Percentiles rank a stretch among this genome's conserved stretches.
These are phyloP conservation scores for Komagataella ulmi DNA, from an alignment of 805 yeast genomes.

Conservation along the genomic window DNA sequence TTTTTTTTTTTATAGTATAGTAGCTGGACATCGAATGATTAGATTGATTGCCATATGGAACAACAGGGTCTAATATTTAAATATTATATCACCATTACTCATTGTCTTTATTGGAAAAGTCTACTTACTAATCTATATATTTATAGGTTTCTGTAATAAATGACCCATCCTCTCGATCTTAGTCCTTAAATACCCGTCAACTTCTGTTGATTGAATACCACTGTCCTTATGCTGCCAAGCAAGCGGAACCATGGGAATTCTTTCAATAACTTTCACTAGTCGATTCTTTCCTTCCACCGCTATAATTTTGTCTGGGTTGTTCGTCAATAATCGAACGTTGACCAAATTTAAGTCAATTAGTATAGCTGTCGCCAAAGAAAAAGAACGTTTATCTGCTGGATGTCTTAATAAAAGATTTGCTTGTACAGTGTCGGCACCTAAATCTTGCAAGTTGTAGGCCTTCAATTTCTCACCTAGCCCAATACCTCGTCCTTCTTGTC, in stretches of 20 bases:
- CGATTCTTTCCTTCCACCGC: conserved; percentile 87
- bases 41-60: no score
- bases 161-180: conserved; percentile 98
- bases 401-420: conserved; percentile 88
- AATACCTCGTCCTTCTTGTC: conserved; percentile 98
- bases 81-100: background rate
- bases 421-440: conserved; percentile 97
- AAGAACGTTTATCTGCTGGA: conserved; percentile 96
- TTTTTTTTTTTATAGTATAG: no score
- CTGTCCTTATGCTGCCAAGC: conserved; percentile 58
- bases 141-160: conserved; percentile 37
- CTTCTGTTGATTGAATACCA: conserved; percentile 76
- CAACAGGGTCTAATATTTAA: no score
- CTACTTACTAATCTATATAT: conserved; percentile 1
- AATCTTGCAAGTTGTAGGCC: conserved; percentile 92
- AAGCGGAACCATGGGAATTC: conserved; percentile 95
- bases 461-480: conserved; percentile 96
- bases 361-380: conserved; percentile 88
- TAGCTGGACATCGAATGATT: no score
- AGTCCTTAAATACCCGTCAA: conserved; percentile 86
- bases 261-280: conserved; percentile 62
- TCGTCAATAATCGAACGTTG: conserved; percentile 70
- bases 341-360: conserved; percentile 66
- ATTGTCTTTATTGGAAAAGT: background rate
- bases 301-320: conserved; percentile 89